Evolutionary conservation across 805 yeast species (phyloP), one percentile per base, ranked within the genome.

Genomic region (Priceomyces medius): DNA sequence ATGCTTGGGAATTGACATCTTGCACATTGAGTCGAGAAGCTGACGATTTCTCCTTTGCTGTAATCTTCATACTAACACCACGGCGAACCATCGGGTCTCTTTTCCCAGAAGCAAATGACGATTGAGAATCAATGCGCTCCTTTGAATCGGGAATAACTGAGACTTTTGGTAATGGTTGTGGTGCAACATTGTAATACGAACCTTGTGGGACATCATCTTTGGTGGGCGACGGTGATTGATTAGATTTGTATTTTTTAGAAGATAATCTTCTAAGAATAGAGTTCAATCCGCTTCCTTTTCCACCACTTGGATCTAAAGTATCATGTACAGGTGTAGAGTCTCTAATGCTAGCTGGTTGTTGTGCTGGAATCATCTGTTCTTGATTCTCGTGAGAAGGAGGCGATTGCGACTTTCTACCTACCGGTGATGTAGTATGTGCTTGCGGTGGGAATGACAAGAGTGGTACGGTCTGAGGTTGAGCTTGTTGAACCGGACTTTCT

Each of bases 51-150:
- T 78, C 83, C 51, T 73, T 76, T 10, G 79, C 74, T 1, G 83
- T 78, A n/a, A 78, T 73, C 53, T 75, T 78, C 76, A 78, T 70
- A 54, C 81, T 75, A 7, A 79, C 81, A 48, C 81, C 81, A 51
- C 83, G 74, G 52, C 81, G 81, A 35, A 78, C 75, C 65, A 68
- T 50, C 31, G 73, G 73, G 40, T 70, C 75, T n/a, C 42, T 53
- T 41, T 49, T 54, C 6, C 21, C 20, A 13, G 37, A 31, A 19
- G 45, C 17, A 14, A 14, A 13, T 4, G 44, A 36, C 6, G 48
- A 32, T 23, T 46, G 45, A 10, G 53, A 49, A 3, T 56, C 46
- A n/a, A 45, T 32, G 2, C 34, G 23, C 16, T 46, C 49, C 6
- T 46, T 35, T 18, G 37, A 34, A 35, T 48, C 51, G 2, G 55